Evolutionary conservation across 2,329 filamentous ascomycete genomes (phyloP).

Genomic region (Leptographium flavum): DNA sequence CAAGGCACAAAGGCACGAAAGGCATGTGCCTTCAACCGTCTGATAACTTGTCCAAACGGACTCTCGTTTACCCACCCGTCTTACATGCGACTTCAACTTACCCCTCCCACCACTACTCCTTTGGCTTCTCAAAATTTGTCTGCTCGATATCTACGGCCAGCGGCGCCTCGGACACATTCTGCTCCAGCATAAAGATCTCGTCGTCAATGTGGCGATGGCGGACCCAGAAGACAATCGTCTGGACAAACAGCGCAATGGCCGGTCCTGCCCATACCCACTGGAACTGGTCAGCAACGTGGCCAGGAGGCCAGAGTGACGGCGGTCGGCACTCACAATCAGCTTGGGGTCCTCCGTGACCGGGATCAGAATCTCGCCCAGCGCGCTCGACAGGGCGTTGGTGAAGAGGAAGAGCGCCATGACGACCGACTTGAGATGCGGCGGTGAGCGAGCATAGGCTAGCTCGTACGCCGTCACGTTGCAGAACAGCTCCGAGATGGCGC

Average conservation of each 20-base stretch:
- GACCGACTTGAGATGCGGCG: conserved; percentile 47
- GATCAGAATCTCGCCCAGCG: conserved; percentile 29
- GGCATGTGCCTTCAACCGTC: too few relatives aligned
- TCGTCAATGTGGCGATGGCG: conserved; percentile 30
- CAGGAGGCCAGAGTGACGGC: not conserved
- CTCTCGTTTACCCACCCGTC: too few relatives aligned
- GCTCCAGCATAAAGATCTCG: conserved; percentile 27
- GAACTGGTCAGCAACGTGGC: conserved; percentile 1
- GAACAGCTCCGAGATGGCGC: conserved; percentile 41
- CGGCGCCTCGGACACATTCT: conserved; percentile 3
- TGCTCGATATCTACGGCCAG: too few relatives aligned
- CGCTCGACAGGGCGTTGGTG: conserved; percentile 42
- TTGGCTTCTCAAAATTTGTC: not conserved
- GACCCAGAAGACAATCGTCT: conserved; percentile 33
- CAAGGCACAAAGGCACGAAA: too few relatives aligned
- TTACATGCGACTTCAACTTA: too few relatives aligned
- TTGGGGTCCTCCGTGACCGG: conserved; percentile 27
- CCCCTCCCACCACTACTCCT: too few relatives aligned
- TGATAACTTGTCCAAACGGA: too few relatives aligned
- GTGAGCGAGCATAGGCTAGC: conserved; percentile 55
- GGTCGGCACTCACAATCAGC: conserved; percentile 17
- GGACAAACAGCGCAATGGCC: conserved; percentile 29
- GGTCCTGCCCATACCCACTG: conserved; percentile 29
- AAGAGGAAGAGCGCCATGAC: conserved; percentile 42
- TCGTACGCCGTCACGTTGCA: conserved; percentile 50